These are phyloP conservation scores for Tolypocladium guangdongense DNA, from an alignment of 2,329 filamentous ascomycete genomes.

Conservation along the genomic window DNA sequence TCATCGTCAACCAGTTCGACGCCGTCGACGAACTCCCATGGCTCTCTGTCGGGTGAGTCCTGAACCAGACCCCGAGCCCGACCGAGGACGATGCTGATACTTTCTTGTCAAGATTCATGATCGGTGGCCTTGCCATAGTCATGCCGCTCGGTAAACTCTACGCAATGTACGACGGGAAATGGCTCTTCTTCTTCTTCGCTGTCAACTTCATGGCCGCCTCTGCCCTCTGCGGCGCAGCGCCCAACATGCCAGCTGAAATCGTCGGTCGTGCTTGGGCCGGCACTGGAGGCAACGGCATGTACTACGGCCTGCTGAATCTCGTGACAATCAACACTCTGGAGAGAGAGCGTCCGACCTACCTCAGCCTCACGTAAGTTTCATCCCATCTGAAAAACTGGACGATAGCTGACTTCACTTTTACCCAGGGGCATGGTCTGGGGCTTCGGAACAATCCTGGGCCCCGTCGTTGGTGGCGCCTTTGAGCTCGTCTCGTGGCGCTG, in stretches of 20 bases:
- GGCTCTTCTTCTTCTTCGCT: constrained; percentile 14
- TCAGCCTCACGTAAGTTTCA: neutral
- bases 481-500: neutral
- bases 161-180: constrained; percentile 28
- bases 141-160: neutral
- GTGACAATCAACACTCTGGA: neutral
- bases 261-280: constrained; percentile 8
- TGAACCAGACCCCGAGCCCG: no score
- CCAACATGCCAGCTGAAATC: constrained; percentile 31
- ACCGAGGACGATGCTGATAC: no score
- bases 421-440: neutral
- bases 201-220: constrained; percentile 12
- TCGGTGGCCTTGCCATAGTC: no score
- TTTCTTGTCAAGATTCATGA: no score
- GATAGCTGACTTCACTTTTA: neutral
- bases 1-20: neutral
- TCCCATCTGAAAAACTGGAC: neutral
- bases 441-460: no score
- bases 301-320: no score
- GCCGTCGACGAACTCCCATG: neutral
- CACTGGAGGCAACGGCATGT: neutral
- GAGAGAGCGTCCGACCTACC: no score
- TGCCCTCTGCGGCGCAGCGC: constrained; percentile 28
- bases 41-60: neutral
- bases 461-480: no score